Base-by-base conservation (phyloP, 1,139 yeast species). In the Candida tunisiensis region DNA sequence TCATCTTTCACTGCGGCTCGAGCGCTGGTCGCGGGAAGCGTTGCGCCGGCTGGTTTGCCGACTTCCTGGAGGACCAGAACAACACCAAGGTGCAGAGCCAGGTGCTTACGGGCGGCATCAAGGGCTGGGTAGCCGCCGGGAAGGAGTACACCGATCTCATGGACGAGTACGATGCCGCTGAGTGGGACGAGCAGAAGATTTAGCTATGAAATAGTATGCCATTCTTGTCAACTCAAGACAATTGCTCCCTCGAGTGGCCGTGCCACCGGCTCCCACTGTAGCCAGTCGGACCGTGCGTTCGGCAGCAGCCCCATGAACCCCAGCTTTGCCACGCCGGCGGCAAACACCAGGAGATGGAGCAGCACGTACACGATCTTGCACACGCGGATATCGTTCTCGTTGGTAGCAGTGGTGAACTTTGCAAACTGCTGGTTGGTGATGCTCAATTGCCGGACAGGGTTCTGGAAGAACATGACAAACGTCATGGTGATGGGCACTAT, bases 401-500 rank as follows among this genome's bases (percentile, higher is more conserved):
- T 51, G 18, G 44, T 37, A 21, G 47, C 45, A 6, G 51, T 39
- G 28, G 44, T 44, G 20, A 51, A 38, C 16, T 43, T 40, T 12
- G 40, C 37, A 36, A 65, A 65, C 28, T 53, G 55, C 8, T 57
- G 42, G 35, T 63, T 63, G 2, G 78, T 68, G 8, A 59, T 52
- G 26, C 74, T 51, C 2, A 88, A 71, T 19, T 92, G 80, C 41
- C 69, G 74, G 23, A 80, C 42, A 0, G 96, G 93, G 25, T 70
- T 74, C 40, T 74, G 29, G 31, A 56, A 65, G 38, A 88, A 69
- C 42, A 88, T 59, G 82, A 77, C 80, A 23, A 79, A 52, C 0
- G 94, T 78, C 80, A 83, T 85, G 53, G 83, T 75, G 31, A 88
- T 75, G 4, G 95, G 91, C 33, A 88, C 83, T 37, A 88, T 65